phyloP scores from a whole-genome alignment of 495 filamentous ascomycete species.

The Beverwykella pulmonaria region DNA sequence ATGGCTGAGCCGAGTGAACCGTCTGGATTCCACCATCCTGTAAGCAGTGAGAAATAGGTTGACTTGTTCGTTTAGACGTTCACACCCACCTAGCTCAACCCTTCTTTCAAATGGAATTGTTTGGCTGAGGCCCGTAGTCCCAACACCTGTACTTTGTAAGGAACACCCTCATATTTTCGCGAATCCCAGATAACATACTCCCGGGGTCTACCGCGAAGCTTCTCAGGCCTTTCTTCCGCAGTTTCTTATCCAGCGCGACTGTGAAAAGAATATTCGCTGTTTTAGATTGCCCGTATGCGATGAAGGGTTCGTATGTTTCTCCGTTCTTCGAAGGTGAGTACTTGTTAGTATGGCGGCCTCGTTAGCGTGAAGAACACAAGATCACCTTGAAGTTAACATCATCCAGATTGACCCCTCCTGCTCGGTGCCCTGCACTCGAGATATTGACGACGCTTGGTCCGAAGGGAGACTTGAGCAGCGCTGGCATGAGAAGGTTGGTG shows the following conservation, averaged over 20 bases:
- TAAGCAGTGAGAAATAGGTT: not conserved
- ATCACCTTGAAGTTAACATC: constrained; percentile 25
- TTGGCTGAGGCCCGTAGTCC: constrained; percentile 1
- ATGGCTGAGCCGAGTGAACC: constrained; percentile 3
- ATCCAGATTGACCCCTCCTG: constrained; percentile 9
- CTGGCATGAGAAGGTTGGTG: constrained; percentile 29
- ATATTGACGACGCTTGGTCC: constrained; percentile 28
- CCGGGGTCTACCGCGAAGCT: constrained; percentile 53
- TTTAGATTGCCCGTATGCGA: constrained; percentile 33
- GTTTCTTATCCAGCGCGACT: constrained; percentile 14
- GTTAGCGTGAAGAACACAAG: not conserved
- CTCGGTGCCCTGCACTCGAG: constrained; percentile 22
- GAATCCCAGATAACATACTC: constrained; percentile 8
- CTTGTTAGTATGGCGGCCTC: not conserved
- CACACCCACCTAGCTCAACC: constrained; percentile 2
- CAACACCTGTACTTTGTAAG: constrained; percentile 9
- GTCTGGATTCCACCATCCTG: constrained; percentile 19
- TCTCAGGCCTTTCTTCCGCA: constrained; percentile 43
- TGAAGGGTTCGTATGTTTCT: constrained; percentile 20
- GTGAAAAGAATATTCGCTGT: constrained; percentile 33
- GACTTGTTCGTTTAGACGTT: not conserved
- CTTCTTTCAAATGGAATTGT: constrained; percentile 15
- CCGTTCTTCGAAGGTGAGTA: not conserved
- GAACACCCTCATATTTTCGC: too few species aligned
- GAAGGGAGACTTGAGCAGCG: constrained; percentile 10